phyloP scores from a whole-genome alignment of 306 rosid species.

The Dryas alaskensis region DNA sequence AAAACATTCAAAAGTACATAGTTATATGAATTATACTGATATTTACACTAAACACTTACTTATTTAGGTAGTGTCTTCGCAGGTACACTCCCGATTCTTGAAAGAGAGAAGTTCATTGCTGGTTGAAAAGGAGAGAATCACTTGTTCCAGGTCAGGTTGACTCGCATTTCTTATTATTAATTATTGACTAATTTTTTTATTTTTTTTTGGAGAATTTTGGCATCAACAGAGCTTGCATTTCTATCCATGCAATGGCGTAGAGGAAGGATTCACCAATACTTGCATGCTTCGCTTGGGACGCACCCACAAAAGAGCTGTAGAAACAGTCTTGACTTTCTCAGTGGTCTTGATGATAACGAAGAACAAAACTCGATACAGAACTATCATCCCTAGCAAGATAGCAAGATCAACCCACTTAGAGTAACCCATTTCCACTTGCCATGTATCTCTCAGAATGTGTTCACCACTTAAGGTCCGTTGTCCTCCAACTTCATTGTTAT shows the following conservation, averaged over 20 bases:
- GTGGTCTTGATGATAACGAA: conserved; percentile 39
- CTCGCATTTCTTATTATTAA: too few species aligned
- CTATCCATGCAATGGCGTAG: conserved; percentile 13
- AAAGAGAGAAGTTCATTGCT: too few species aligned
- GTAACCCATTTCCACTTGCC: conserved; percentile 47
- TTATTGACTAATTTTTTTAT: too few species aligned
- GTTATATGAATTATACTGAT: too few species aligned
- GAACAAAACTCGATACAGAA: conserved; percentile 47
- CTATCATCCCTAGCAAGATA: conserved; percentile 54
- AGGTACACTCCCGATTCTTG: too few species aligned
- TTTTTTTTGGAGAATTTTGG: too few species aligned
- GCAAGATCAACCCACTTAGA: conserved; percentile 72
- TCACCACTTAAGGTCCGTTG: conserved; percentile 25
- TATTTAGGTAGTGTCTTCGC: too few species aligned
- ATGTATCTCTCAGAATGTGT: conserved; percentile 27
- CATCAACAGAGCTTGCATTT: background rate
- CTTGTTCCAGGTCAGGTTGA: too few species aligned
- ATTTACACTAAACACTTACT: too few species aligned
- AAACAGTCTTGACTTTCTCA: conserved; percentile 42
- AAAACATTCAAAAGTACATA: too few species aligned
- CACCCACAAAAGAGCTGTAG: conserved; percentile 8
- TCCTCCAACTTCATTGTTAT: background rate
- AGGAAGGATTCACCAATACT: conserved; percentile 19
- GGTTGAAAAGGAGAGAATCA: too few species aligned
- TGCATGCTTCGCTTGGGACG: conserved; percentile 13